phyloP scores from a whole-genome alignment of 179 eudicot genomes.

The Vitellaria paradoxa region DNA sequence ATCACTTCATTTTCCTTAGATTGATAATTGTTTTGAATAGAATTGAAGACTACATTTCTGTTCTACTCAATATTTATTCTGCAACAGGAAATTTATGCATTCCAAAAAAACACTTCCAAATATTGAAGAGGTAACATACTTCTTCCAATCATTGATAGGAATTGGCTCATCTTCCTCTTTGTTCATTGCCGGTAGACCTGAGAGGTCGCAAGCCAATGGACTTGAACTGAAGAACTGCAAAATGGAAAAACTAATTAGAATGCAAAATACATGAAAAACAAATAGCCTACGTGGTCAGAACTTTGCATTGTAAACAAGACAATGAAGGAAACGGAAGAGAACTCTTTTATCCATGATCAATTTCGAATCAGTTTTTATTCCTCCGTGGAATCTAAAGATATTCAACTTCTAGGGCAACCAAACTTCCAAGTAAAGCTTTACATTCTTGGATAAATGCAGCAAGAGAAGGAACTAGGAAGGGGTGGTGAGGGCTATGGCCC shows the following conservation, averaged over 20 bases:
- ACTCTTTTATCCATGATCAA: background rate
- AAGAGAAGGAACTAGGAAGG: no score
- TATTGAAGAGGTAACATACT: constrained; percentile 14
- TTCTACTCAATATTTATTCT: background rate
- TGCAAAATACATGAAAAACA: background rate
- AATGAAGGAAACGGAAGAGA: background rate
- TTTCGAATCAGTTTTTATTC: background rate
- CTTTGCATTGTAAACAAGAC: background rate
- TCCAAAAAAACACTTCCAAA: background rate
- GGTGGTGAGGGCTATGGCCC: no score
- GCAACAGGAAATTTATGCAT: background rate
- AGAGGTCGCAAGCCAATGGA: constrained; percentile 38
- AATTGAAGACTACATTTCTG: background rate
- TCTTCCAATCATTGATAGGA: constrained; percentile 18
- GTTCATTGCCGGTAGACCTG: constrained; percentile 25
- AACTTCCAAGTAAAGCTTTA: background rate
- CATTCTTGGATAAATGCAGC: background rate
- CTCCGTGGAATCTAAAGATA: background rate
- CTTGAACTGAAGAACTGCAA: constrained; percentile 38
- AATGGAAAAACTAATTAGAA: background rate
- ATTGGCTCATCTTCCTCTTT: constrained; percentile 28
- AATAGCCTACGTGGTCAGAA: background rate
- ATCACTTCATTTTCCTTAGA: background rate
- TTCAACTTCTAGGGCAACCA: background rate
- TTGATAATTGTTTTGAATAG: background rate